A percentile compares a stretch with the other conserved stretches of the same genome.
Evolutionary conservation across 345 rosid genomes (phyloP).

Genomic region (Euphorbia peplus): DNA sequence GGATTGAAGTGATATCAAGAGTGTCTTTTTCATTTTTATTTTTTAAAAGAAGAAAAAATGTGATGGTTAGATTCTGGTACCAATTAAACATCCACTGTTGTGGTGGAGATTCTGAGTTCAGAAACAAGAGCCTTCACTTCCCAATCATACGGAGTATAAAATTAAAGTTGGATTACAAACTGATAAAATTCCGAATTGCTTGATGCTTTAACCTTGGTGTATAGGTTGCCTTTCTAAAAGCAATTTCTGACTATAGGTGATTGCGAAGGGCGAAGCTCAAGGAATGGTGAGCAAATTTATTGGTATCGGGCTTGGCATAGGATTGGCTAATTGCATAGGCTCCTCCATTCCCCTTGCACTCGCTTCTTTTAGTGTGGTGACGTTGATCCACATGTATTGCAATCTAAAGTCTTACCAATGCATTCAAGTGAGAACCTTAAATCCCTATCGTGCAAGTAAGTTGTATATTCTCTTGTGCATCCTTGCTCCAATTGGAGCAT

Average conservation of each 20-base stretch:
- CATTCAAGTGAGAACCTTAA: slow-evolving; percentile 87
- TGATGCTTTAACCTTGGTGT: not conserved
- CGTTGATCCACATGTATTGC: slow-evolving; percentile 91
- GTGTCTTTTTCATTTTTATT: not conserved
- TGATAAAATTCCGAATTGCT: not conserved
- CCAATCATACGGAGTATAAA: not conserved
- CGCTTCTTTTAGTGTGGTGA: slow-evolving; percentile 73
- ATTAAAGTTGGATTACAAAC: not conserved
- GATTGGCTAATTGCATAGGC: slow-evolving; percentile 69
- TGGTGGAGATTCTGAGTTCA: no score
- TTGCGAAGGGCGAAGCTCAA: slow-evolving; percentile 99
- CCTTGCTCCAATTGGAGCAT: not conserved
- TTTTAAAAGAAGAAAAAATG: no score
- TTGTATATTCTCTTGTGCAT: slow-evolving; percentile 17
- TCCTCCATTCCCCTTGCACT: slow-evolving; percentile 75
- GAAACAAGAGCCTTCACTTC: not conserved
- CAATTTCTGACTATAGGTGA: slow-evolving; percentile 52
- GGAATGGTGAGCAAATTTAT: slow-evolving; percentile 97
- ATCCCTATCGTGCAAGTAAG: slow-evolving; percentile 96
- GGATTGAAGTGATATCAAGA: not conserved
- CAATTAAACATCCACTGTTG: no score
- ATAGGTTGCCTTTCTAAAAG: slow-evolving; percentile 4
- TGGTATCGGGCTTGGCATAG: slow-evolving; percentile 82
- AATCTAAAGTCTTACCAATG: slow-evolving; percentile 90
- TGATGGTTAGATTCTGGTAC: not conserved